Evolutionary conservation across 164 flowering plant genomes (phyloP).

Genomic region (Umbilicus rupestris): DNA sequence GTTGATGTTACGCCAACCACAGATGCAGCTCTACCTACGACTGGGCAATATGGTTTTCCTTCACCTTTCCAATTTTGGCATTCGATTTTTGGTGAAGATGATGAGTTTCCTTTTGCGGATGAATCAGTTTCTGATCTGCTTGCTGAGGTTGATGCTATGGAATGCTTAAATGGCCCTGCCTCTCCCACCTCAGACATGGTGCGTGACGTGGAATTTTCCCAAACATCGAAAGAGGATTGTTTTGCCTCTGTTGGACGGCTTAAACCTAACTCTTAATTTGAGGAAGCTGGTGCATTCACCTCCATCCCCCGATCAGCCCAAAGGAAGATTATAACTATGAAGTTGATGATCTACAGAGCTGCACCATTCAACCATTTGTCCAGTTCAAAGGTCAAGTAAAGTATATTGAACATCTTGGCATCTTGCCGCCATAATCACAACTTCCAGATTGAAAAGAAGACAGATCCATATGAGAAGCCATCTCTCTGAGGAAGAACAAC

Average conservation of each 20-base stretch:
- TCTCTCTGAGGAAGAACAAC: too few relatives aligned
- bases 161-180: constrained; percentile 33
- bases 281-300: constrained; percentile 40
- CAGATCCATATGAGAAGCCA: too few relatives aligned
- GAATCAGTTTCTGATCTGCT: constrained; percentile 64
- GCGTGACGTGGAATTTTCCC: constrained; percentile 17
- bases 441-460: too few relatives aligned
- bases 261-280: too few relatives aligned
- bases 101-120: constrained; percentile 39
- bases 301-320: constrained; percentile 18
- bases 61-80: constrained; percentile 37
- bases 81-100: constrained; percentile 23
- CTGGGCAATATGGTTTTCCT: constrained; percentile 14
- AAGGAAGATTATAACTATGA: too few relatives aligned
- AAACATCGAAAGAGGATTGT: constrained; percentile 29
- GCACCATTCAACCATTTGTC: too few relatives aligned
- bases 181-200: constrained; percentile 52
- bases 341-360: too few relatives aligned
- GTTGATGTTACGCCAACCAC: constrained; percentile 19
- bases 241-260: constrained; percentile 40
- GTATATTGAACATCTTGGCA: too few relatives aligned
- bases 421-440: too few relatives aligned
- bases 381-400: too few relatives aligned
- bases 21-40: too few relatives aligned
- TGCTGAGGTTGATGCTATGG: constrained; percentile 77